phyloP scores from a whole-genome alignment of 257 asterid species.

The Oldenlandia corymbosa region DNA sequence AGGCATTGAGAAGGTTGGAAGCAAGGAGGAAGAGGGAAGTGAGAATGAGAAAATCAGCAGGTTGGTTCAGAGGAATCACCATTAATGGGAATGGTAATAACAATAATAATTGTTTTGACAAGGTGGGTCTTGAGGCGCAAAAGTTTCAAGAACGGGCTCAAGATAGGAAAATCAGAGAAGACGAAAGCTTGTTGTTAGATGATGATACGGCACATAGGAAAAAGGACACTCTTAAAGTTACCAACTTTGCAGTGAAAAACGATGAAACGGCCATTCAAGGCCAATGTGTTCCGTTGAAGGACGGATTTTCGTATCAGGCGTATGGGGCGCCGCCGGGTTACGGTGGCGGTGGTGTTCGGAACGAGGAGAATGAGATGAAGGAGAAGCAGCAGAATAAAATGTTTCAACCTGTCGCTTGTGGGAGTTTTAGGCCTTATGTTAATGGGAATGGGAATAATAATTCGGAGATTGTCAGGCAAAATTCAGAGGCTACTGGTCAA shows the following conservation, averaged over 20 bases:
- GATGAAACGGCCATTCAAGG: conserved; percentile 4
- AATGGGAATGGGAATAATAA: conserved; percentile 11
- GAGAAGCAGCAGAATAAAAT: conserved; percentile 4
- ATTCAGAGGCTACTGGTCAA: conserved; percentile 15
- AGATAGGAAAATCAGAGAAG: conserved; percentile 39
- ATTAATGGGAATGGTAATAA: no score
- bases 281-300: not conserved
- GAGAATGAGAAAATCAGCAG: conserved; percentile 26
- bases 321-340: not conserved
- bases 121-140: conserved; percentile 29
- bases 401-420: conserved; percentile 13
- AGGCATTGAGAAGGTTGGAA: conserved; percentile 47
- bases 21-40: conserved; percentile 45
- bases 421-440: conserved; percentile 14
- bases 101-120: conserved; percentile 18
- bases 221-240: no score
- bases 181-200: conserved; percentile 9
- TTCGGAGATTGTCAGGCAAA: conserved; percentile 2
- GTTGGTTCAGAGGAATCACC: conserved; percentile 4
- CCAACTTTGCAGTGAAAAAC: conserved; percentile 6
- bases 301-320: conserved; percentile 3
- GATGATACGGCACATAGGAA: conserved; percentile 13
- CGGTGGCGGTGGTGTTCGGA: not conserved
- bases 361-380: conserved; percentile 8
- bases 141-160: conserved; percentile 25